Base-by-base conservation (phyloP, 2,329 filamentous ascomycete genomes). In the Aspergillus sp. region DNA sequence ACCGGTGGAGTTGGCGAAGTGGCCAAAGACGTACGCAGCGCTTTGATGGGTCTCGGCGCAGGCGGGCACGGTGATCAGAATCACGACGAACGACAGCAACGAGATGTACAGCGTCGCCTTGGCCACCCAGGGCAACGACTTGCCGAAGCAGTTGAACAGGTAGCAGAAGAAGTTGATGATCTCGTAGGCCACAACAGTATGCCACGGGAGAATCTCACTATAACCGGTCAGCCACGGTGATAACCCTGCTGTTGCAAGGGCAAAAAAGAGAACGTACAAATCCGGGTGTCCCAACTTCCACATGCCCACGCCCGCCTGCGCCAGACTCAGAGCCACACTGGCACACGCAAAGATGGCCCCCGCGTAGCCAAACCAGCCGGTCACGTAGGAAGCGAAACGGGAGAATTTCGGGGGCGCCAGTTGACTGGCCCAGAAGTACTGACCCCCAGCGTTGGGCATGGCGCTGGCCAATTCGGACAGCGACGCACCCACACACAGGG, bases 281-380 rank as follows among this genome's bases (percentile, higher is more conserved):
- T 73, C 69, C 6, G 76, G 74, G 62, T 79, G 73, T 8, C 65
- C 62, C 46, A 79, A 56, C 52, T 76, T 73, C 59, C 71, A 77
- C 57, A 75, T 76, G 27, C 76, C 76, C 39, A 77, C 70, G 35
- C 70, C 53, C 2, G 70, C 75, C 52, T 67, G 68, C 4, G 69
- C 74, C 44, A 77, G 61, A 42, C 71, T 71, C 41, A 78, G 56
- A 3, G 73, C 71, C 12, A 77, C 73, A 60, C 73, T 75, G 12
- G 77, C 75, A 52, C 66, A 73, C 5, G 75, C 77, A 51, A 78
- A 79, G 45, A 79, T 71, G 26, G 70, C 68, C 10, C 75, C 76
- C n/a, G 74, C 72, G 68, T 74, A 79, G 2, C 73, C 73, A 48
- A 78, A 69, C 67, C 72, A 77, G 7, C 73, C 74, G 1, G 71